A percentile compares a stretch with the other conserved stretches of the same genome.
Conservation (phyloP, 495 filamentous ascomycete species). For the Thozetella sp. region DNA sequence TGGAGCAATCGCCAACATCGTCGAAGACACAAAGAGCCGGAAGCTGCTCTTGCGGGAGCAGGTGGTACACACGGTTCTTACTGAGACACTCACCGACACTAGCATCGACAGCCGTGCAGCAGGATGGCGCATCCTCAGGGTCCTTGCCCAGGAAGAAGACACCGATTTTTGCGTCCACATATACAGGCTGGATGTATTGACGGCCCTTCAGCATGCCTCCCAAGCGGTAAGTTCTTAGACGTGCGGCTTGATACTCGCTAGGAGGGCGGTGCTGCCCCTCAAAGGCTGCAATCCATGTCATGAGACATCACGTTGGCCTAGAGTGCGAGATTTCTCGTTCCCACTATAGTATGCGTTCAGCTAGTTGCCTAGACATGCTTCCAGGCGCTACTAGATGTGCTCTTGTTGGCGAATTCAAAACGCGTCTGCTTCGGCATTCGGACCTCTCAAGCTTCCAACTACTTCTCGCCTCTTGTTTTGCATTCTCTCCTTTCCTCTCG, state of each 20-base stretch:
- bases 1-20: conserved; percentile 55
- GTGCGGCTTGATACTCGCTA: no score
- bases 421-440: no score
- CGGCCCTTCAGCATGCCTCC: conserved; percentile 52
- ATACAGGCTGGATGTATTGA: conserved; percentile 57
- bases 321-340: no score
- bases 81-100: conserved; percentile 59
- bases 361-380: no score
- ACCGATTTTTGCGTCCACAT: conserved; percentile 63
- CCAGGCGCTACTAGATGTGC: no score
- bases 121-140: conserved; percentile 62
- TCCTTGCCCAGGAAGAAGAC: conserved; percentile 60
- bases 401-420: no score
- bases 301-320: no score
- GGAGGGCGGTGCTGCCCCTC: no score
- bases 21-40: conserved; percentile 57
- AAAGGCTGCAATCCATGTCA: no score
- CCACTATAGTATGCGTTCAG: no score
- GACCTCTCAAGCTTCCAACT: no score
- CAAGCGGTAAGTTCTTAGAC: conserved; percentile 41
- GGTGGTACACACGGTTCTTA: conserved; percentile 59
- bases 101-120: conserved; percentile 57
- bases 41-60: conserved; percentile 63
- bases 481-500: neutral
- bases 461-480: neutral